These are phyloP conservation scores for Pyrenophora teres DNA, from an alignment of 2,329 filamentous ascomycete species.

Conservation along the genomic window DNA sequence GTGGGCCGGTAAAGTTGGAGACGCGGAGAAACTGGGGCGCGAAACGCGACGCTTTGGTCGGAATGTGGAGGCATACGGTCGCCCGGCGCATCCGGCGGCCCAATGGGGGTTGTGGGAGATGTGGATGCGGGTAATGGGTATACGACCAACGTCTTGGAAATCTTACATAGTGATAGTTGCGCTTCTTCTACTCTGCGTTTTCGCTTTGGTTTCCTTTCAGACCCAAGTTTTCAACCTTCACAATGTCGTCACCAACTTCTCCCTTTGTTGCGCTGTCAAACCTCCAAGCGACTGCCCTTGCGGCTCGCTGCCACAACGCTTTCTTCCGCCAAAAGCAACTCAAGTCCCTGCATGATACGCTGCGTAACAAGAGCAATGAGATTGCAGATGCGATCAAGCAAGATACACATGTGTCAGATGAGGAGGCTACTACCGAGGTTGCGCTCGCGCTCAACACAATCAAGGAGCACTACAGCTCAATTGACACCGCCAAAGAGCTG, in stretches of 20 bases:
- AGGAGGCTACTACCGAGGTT: slow-evolving; percentile 51
- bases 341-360: slow-evolving; percentile 48
- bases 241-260: slow-evolving; percentile 21
- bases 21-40: slow-evolving; percentile 10
- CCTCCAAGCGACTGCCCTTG: slow-evolving; percentile 51
- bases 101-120: too few species aligned
- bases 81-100: slow-evolving; percentile 1
- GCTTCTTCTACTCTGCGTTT: background rate
- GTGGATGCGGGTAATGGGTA: too few species aligned
- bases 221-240: background rate
- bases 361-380: slow-evolving; percentile 43
- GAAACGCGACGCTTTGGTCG: slow-evolving; percentile 7
- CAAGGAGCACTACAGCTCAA: slow-evolving; percentile 46
- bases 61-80: slow-evolving; percentile 23
- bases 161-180: slow-evolving; percentile 8
- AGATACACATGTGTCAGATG: slow-evolving; percentile 44
- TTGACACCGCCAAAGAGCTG: slow-evolving; percentile 48
- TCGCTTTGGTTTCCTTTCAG: background rate
- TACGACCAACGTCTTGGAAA: background rate
- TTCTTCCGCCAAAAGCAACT: slow-evolving; percentile 55
- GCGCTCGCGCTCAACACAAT: slow-evolving; percentile 49
- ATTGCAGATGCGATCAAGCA: slow-evolving; percentile 50
- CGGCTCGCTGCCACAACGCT: slow-evolving; percentile 53
- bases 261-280: slow-evolving; percentile 32
- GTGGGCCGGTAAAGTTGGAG: slow-evolving; percentile 2